Evolutionary conservation across 2,329 filamentous ascomycete species (phyloP).

Genomic region (Venturia asperata): DNA sequence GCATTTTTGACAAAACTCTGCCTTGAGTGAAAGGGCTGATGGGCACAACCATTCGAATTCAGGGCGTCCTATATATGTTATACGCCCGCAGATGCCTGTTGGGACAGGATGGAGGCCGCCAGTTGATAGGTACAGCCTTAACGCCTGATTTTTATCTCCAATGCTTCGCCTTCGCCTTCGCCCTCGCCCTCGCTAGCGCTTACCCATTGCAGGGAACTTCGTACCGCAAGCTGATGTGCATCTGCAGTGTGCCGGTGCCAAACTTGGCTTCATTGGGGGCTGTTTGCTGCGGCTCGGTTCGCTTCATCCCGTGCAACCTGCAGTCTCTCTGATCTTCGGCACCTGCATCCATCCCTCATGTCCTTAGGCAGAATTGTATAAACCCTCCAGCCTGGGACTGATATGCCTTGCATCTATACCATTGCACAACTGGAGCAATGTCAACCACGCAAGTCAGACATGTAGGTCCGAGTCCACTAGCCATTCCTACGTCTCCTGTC

Average conservation of each 20-base stretch:
- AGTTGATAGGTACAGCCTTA: neutral
- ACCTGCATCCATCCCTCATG: neutral
- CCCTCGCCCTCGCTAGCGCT: neutral
- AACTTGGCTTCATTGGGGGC: neutral
- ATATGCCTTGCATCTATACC: neutral
- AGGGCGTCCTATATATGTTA: constrained; percentile 1
- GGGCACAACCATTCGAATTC: neutral
- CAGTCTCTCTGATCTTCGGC: neutral
- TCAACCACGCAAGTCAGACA: neutral
- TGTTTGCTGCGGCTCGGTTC: neutral
- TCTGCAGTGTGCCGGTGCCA: neutral
- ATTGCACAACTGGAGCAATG: neutral
- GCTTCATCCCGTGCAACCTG: neutral
- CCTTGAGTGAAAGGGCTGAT: neutral
- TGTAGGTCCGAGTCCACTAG: neutral
- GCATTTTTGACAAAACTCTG: neutral
- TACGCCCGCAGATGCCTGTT: neutral
- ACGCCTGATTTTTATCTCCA: neutral
- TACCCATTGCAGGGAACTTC: too few species aligned
- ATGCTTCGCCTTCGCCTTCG: neutral
- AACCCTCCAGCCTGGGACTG: neutral
- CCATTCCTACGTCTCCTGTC: neutral
- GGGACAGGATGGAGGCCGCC: neutral
- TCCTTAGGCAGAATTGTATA: neutral
- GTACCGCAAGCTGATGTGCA: neutral